phyloP scores from a whole-genome alignment of 352 stramenopile genomes.

The Phytopythium boreale region DNA sequence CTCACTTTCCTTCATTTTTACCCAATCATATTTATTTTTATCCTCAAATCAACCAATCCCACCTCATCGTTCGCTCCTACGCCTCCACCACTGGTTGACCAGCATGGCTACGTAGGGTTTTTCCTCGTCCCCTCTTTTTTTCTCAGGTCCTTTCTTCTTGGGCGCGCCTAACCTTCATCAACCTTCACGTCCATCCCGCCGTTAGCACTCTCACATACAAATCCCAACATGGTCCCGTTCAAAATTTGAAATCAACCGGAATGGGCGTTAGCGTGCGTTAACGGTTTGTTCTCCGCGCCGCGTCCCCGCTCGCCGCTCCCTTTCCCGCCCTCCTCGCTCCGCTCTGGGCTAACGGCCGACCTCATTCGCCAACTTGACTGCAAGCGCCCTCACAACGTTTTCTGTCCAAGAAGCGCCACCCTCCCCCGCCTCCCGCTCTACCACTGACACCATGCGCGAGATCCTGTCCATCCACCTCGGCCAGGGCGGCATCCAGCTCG shows the following conservation, averaged over 20 bases:
- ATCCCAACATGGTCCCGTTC: background rate
- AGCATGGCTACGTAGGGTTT: background rate
- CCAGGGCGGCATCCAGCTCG: slow-evolving; percentile 78
- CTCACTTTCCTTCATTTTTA: background rate
- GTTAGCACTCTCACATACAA: background rate
- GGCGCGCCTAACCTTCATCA: background rate
- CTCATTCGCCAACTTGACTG: slow-evolving; percentile 9
- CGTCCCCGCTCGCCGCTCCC: background rate
- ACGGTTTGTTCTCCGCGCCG: slow-evolving; percentile 3
- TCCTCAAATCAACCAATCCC: background rate
- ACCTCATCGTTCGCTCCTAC: background rate
- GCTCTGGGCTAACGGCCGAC: background rate
- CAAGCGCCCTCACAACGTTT: slow-evolving; percentile 14
- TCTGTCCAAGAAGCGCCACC: slow-evolving; percentile 6
- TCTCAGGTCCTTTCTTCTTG: background rate
- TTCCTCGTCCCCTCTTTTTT: too few species aligned
- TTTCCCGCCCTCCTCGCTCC: background rate
- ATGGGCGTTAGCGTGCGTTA: background rate
- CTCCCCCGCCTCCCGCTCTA: background rate
- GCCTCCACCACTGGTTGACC: background rate
- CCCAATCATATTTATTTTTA: background rate
- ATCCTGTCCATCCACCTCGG: slow-evolving; percentile 95
- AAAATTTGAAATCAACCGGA: background rate
- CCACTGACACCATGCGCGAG: slow-evolving; percentile 68
- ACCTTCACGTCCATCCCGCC: background rate